A percentile compares a stretch with the other conserved stretches of the same genome.
These are phyloP conservation scores for Ramalina intermedia DNA, from an alignment of 495 filamentous ascomycete species.

Conservation along the genomic window DNA sequence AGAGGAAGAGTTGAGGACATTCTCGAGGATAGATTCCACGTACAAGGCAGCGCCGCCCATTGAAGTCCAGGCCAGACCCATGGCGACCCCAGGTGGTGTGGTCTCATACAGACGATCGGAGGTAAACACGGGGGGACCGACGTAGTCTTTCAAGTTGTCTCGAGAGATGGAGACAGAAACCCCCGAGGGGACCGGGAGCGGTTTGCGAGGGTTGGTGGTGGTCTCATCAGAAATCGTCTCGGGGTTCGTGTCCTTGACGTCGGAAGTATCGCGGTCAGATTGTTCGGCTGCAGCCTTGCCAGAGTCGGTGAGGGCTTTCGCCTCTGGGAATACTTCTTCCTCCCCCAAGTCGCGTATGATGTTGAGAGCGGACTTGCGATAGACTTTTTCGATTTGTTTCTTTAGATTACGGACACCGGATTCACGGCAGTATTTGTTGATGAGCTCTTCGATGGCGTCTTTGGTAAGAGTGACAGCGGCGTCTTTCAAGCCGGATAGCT, in stretches of 20 bases:
- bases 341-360: constrained; percentile 94
- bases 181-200: constrained; percentile 71
- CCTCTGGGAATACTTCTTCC: constrained; percentile 65
- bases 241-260: constrained; percentile 39
- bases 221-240: constrained; percentile 52
- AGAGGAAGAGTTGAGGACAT: constrained; percentile 52
- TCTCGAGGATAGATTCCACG: constrained; percentile 91
- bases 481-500: constrained; percentile 77
- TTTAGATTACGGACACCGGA: constrained; percentile 95
- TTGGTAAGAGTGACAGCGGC: constrained; percentile 74
- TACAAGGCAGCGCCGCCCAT: constrained; percentile 96
- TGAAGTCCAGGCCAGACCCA: constrained; percentile 98
- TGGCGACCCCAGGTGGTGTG: constrained; percentile 91
- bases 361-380: constrained; percentile 91
- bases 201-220: constrained; percentile 58
- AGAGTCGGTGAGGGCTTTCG: constrained; percentile 71
- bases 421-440: constrained; percentile 96
- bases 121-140: constrained; percentile 90
- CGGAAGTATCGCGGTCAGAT: constrained; percentile 43
- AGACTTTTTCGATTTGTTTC: constrained; percentile 99
- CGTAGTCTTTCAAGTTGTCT: constrained; percentile 91
- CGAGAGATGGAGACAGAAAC: constrained; percentile 82
- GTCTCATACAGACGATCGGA: constrained; percentile 89
- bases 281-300: constrained; percentile 71
- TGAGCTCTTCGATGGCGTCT: constrained; percentile 84